Evolutionary conservation across 2,329 filamentous ascomycete species (phyloP).

Genomic region (Huntiella abstrusa): DNA sequence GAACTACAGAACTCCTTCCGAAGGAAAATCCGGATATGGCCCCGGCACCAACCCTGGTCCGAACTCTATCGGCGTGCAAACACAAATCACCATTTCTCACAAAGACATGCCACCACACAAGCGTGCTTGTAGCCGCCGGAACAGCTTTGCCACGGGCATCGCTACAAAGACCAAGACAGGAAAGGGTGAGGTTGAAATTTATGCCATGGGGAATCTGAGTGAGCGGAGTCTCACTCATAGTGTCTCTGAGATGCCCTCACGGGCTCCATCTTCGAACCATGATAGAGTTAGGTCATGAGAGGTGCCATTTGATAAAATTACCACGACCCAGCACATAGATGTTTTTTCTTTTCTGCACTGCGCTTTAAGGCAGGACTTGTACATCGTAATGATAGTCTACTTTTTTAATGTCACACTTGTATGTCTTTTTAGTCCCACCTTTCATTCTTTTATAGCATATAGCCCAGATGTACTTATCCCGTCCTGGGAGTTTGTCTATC

Average conservation of each 20-base stretch:
- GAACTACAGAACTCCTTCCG: neutral
- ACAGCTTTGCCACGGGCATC: constrained; percentile 1
- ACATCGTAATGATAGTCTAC: too few relatives aligned
- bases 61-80: constrained; percentile 1
- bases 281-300: too few relatives aligned
- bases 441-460: too few relatives aligned
- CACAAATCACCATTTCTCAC: neutral
- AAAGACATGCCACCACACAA: neutral
- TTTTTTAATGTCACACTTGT: too few relatives aligned
- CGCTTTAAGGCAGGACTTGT: too few relatives aligned
- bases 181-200: constrained; percentile 8
- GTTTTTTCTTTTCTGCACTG: too few relatives aligned
- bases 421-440: too few relatives aligned
- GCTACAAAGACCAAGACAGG: neutral
- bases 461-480: too few relatives aligned
- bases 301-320: too few relatives aligned
- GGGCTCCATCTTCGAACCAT: neutral
- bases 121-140: neutral
- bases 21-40: too few relatives aligned
- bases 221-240: constrained; percentile 7
- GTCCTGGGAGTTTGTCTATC: too few relatives aligned
- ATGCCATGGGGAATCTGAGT: constrained; percentile 10
- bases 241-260: constrained; percentile 9
- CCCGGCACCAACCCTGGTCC: neutral
- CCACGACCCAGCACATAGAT: too few relatives aligned